Percentiles rank a stretch among this genome's conserved stretches.
Conservation (phyloP, 441 rosid species). For the Metrosideros polymorpha region DNA sequence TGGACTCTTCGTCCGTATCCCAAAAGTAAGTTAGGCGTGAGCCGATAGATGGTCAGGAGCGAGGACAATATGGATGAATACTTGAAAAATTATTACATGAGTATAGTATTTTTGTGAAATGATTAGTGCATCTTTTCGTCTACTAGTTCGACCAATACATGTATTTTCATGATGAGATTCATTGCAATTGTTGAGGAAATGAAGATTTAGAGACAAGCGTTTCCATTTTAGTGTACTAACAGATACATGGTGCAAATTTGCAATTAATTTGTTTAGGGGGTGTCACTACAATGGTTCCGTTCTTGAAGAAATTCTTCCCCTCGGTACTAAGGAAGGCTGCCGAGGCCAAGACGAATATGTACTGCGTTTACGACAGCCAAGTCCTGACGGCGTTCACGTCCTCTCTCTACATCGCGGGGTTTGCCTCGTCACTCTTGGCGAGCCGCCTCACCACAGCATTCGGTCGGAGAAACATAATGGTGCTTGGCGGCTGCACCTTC, state of each 20-base stretch:
- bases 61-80: not conserved
- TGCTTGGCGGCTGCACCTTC: slow-evolving; percentile 62
- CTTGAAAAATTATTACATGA: not conserved
- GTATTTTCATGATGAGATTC: not conserved
- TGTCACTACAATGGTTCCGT: slow-evolving; percentile 81
- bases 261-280: slow-evolving; percentile 32
- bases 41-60: not conserved
- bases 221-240: not conserved
- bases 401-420: slow-evolving; percentile 66
- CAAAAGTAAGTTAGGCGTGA: not conserved
- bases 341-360: slow-evolving; percentile 40
- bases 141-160: no score
- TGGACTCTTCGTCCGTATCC: not conserved
- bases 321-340: slow-evolving; percentile 34
- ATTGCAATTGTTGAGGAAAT: not conserved
- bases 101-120: not conserved
- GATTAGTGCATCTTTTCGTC: no score
- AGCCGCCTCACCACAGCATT: slow-evolving; percentile 38
- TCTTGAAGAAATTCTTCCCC: slow-evolving; percentile 69
- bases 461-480: slow-evolving; percentile 60
- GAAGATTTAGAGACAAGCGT: not conserved
- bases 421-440: slow-evolving; percentile 54
- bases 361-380: slow-evolving; percentile 52
- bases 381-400: slow-evolving; percentile 66
- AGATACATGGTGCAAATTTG: not conserved